phyloP scores from a whole-genome alignment of 441 rosid genomes.

The Caryocar brasiliense region DNA sequence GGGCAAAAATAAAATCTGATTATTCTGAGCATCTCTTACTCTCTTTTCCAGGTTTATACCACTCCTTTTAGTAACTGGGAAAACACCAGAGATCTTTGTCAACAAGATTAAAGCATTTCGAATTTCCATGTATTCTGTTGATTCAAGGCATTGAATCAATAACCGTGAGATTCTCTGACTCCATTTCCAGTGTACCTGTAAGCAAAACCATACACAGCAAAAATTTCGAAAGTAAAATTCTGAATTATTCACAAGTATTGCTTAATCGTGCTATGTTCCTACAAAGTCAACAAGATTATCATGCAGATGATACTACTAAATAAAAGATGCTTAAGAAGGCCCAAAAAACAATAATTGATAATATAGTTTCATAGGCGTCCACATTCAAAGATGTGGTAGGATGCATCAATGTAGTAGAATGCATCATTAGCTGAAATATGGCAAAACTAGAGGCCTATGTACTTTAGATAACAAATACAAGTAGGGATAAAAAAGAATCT shows the following conservation, averaged over 20 bases:
- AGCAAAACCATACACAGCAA: constrained; percentile 11
- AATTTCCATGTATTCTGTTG: constrained; percentile 96
- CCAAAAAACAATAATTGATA: no score
- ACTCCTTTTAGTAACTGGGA: constrained; percentile 95
- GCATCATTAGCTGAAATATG: no score
- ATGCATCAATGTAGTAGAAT: no score
- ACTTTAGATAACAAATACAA: no score
- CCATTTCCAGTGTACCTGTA: constrained; percentile 99
- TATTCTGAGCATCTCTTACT: constrained; percentile 34
- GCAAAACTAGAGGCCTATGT: no score
- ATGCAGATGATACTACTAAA: no score
- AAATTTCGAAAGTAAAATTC: not conserved
- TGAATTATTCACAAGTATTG: no score
- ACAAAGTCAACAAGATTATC: no score
- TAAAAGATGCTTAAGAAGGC: not conserved
- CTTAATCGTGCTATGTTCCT: no score
- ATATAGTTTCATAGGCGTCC: no score
- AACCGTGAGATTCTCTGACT: constrained; percentile 90
- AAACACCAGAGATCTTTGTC: constrained; percentile 90
- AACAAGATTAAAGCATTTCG: constrained; percentile 92
- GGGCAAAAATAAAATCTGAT: constrained; percentile 3
- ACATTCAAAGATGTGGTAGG: no score
- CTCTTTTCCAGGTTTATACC: constrained; percentile 99
- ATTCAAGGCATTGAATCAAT: constrained; percentile 94
- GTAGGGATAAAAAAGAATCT: no score